phyloP scores from a whole-genome alignment of 2,329 filamentous ascomycete species.

The Aspergillaceae sp. region DNA sequence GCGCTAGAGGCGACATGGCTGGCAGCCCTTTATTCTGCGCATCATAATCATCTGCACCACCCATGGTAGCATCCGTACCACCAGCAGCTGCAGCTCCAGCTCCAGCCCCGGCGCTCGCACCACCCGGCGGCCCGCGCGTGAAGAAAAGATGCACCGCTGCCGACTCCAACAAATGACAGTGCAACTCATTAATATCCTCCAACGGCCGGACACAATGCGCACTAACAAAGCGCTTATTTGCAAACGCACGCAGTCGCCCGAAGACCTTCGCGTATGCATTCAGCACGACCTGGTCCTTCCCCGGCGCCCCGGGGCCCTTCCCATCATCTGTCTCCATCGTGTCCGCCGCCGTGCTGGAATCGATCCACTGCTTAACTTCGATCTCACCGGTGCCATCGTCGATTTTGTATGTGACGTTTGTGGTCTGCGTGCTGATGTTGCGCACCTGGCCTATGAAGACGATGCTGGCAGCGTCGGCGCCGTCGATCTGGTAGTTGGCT shows the following conservation, averaged over 20 bases:
- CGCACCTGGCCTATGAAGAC: constrained; percentile 89
- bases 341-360: constrained; percentile 34
- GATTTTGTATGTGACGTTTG: constrained; percentile 84
- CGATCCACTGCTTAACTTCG: constrained; percentile 55
- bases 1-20: constrained; percentile 49
- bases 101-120: constrained; percentile 38
- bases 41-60: constrained; percentile 25
- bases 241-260: constrained; percentile 75
- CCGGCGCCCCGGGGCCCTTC: constrained; percentile 34
- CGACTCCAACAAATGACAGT: constrained; percentile 84
- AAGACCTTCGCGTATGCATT: constrained; percentile 79
- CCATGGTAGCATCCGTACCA: constrained; percentile 19
- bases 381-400: constrained; percentile 91
- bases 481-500: constrained; percentile 77
- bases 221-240: constrained; percentile 71
- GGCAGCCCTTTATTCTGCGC: constrained; percentile 30
- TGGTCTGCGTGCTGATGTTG: constrained; percentile 73
- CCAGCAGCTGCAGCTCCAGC: constrained; percentile 28
- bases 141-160: constrained; percentile 81
- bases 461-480: constrained; percentile 61
- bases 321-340: constrained; percentile 37
- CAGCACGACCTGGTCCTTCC: constrained; percentile 52
- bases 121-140: constrained; percentile 55
- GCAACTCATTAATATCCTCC: constrained; percentile 81
- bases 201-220: constrained; percentile 74